These are phyloP conservation scores for Lasiosphaeria ovina DNA, from an alignment of 495 filamentous ascomycete genomes.

Conservation along the genomic window DNA sequence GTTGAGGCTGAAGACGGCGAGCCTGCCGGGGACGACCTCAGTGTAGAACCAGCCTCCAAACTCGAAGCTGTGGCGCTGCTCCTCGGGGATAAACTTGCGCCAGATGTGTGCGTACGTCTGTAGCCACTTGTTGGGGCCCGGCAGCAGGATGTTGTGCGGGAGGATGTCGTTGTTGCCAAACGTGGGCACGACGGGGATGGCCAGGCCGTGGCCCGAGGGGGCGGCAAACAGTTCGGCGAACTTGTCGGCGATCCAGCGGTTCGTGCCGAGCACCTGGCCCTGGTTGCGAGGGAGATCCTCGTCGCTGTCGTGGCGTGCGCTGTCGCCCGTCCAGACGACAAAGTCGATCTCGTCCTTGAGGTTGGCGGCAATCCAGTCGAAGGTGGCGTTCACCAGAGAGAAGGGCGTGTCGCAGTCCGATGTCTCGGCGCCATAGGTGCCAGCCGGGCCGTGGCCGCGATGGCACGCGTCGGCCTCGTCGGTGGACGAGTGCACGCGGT, in stretches of 20 bases:
- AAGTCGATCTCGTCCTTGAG: conserved; percentile 87
- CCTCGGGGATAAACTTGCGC: conserved; percentile 85
- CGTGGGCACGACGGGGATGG: conserved; percentile 81
- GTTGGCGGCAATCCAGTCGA: conserved; percentile 86
- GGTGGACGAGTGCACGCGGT: conserved; percentile 71
- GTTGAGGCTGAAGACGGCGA: conserved; percentile 93
- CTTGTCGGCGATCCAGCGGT: conserved; percentile 69
- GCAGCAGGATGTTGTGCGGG: conserved; percentile 89
- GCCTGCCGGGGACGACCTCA: conserved; percentile 82
- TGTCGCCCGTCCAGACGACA: conserved; percentile 96
- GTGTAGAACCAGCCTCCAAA: conserved; percentile 91
- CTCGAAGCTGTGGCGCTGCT: conserved; percentile 86
- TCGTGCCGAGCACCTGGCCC: conserved; percentile 71
- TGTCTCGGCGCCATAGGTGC: conserved; percentile 77
- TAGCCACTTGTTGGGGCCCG: conserved; percentile 84
- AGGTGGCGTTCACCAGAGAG: conserved; percentile 80
- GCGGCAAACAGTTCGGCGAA: conserved; percentile 71
- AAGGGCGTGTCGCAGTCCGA: conserved; percentile 85
- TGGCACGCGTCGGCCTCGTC: conserved; percentile 72
- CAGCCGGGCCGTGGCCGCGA: conserved; percentile 70
- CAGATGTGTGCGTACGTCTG: conserved; percentile 70
- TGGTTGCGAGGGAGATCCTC: conserved; percentile 73
- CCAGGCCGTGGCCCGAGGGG: conserved; percentile 48
- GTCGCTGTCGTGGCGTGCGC: conserved; percentile 92
- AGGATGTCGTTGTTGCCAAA: conserved; percentile 98